Conservation (phyloP, 805 yeast genomes). For the Candida hungchunana region DNA sequence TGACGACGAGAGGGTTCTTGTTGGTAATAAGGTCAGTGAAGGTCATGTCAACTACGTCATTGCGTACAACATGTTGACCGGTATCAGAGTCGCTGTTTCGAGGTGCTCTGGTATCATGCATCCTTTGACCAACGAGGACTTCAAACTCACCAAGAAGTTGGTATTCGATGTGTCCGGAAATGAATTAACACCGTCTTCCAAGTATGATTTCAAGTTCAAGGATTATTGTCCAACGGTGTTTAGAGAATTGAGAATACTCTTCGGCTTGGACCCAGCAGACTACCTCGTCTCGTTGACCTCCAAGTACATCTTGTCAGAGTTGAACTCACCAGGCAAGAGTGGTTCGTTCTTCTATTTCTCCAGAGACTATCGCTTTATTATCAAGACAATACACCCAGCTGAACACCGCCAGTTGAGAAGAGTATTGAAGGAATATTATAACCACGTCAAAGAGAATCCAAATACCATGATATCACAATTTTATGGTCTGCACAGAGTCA, state of each 20-base stretch:
- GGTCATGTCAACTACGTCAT: constrained; percentile 91
- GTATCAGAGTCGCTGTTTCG: constrained; percentile 92
- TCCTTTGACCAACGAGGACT: constrained; percentile 67
- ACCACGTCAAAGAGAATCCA: constrained; percentile 79
- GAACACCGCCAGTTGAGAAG: constrained; percentile 83
- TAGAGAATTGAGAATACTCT: constrained; percentile 71
- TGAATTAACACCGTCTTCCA: constrained; percentile 87
- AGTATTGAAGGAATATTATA: constrained; percentile 70
- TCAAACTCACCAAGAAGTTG: constrained; percentile 66
- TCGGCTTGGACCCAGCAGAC: constrained; percentile 94
- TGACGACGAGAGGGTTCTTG: constrained; percentile 56
- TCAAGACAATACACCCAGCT: constrained; percentile 90
- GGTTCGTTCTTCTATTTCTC: constrained; percentile 96
- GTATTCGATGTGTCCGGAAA: constrained; percentile 86
- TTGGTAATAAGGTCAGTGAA: constrained; percentile 82
- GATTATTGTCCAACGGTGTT: constrained; percentile 95
- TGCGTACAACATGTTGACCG: constrained; percentile 97
- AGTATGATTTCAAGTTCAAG: constrained; percentile 93
- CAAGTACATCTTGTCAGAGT: constrained; percentile 83
- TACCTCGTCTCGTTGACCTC: constrained; percentile 90
- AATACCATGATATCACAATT: constrained; percentile 91
- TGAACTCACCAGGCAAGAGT: constrained; percentile 94
- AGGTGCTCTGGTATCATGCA: constrained; percentile 84
- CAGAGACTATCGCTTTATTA: constrained; percentile 87
- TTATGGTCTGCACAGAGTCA: constrained; percentile 91